Conservation (phyloP, 371 early-diverging fungal genomes). For the Syncephalastrum racemosum region DNA sequence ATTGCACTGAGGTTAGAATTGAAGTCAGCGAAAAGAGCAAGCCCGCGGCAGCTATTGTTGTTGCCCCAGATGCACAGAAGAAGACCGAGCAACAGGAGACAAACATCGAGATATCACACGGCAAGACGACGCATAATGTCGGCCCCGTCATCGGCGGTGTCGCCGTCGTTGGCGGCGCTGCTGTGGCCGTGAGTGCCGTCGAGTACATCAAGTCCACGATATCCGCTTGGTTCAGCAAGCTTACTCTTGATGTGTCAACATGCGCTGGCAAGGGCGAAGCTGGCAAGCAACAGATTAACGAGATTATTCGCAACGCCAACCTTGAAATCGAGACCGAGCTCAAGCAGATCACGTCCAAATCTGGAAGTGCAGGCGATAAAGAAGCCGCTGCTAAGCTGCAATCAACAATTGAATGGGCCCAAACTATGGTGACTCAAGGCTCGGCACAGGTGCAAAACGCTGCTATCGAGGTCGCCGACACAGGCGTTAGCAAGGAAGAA, state of each 20-base stretch:
- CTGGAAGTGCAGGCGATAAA: neutral
- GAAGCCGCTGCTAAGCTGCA: neutral
- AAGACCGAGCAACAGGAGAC: too few relatives aligned
- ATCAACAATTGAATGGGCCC: constrained; percentile 1
- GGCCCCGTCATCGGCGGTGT: too few relatives aligned
- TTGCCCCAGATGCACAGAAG: too few relatives aligned
- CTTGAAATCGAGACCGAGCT: constrained; percentile 7
- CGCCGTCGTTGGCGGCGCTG: constrained; percentile 7
- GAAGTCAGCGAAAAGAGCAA: constrained; percentile 6
- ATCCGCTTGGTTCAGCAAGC: constrained; percentile 27
- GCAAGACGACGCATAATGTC: too few relatives aligned
- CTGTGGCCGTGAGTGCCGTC: constrained; percentile 9
- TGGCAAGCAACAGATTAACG: constrained; percentile 22
- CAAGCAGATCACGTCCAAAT: constrained; percentile 1
- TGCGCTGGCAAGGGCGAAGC: constrained; percentile 11
- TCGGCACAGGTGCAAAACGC: too few relatives aligned
- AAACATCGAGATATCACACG: too few relatives aligned
- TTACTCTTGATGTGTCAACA: constrained; percentile 25
- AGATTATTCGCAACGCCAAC: constrained; percentile 28
- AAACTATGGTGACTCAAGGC: constrained; percentile 30
- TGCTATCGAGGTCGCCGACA: constrained; percentile 10
- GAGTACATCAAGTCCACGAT: constrained; percentile 25
- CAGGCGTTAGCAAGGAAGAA: constrained; percentile 3
- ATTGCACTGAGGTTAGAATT: neutral
- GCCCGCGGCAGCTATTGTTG: too few relatives aligned